Evolutionary conservation across 2,329 filamentous ascomycete genomes (phyloP).

Genomic region (Colletotrichum echinochloae): DNA sequence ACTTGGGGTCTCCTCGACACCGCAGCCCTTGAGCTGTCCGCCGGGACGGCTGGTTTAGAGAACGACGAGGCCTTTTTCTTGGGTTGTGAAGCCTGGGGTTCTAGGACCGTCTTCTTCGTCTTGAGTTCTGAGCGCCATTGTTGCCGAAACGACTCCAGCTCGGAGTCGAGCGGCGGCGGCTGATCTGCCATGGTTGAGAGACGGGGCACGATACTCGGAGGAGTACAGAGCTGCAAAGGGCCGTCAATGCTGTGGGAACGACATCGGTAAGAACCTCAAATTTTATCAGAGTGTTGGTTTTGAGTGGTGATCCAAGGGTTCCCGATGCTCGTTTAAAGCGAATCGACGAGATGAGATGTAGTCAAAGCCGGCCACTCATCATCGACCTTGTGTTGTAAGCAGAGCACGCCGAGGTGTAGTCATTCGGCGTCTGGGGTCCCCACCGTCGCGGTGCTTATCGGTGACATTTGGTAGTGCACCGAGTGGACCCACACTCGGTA

Average conservation of each 20-base stretch:
- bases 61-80: slow-evolving; percentile 47
- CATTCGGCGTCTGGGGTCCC: slow-evolving; percentile 32
- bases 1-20: slow-evolving; percentile 38
- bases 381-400: slow-evolving; percentile 37
- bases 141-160: slow-evolving; percentile 87
- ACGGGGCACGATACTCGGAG: slow-evolving; percentile 1
- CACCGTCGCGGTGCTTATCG: slow-evolving; percentile 33
- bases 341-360: slow-evolving; percentile 25
- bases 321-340: background rate
- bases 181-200: slow-evolving; percentile 28
- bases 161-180: slow-evolving; percentile 64
- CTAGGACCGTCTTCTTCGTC: slow-evolving; percentile 49
- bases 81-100: slow-evolving; percentile 20
- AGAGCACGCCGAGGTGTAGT: slow-evolving; percentile 36
- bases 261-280: slow-evolving; percentile 1
- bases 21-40: slow-evolving; percentile 37
- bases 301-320: background rate
- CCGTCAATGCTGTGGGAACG: background rate
- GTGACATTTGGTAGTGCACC: slow-evolving; percentile 31
- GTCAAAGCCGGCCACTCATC: slow-evolving; percentile 36
- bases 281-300: too few relatives aligned
- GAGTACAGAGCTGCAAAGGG: background rate
- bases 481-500: slow-evolving; percentile 1
- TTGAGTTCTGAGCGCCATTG: slow-evolving; percentile 88
- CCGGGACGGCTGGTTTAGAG: slow-evolving; percentile 42